These are phyloP conservation scores for Bruguiera sexangula DNA, from an alignment of 345 rosid species.

Conservation along the genomic window DNA sequence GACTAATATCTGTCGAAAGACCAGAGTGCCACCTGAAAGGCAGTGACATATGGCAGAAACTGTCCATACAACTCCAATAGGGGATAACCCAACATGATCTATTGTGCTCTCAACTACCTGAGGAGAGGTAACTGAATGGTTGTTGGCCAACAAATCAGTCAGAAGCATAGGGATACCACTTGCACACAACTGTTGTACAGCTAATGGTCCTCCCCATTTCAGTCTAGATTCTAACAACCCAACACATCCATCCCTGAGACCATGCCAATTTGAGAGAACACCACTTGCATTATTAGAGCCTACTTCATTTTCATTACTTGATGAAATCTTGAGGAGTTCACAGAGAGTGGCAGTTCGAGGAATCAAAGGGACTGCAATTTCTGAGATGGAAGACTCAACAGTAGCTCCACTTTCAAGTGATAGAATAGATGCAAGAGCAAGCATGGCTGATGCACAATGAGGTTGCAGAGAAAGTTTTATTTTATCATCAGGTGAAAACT, in stretches of 20 bases:
- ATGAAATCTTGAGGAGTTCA: constrained; percentile 58
- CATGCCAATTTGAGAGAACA: constrained; percentile 75
- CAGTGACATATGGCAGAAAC: constrained; percentile 81
- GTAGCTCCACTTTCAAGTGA: constrained; percentile 82
- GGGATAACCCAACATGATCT: constrained; percentile 63
- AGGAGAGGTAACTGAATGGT: constrained; percentile 35
- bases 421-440: constrained; percentile 86
- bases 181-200: constrained; percentile 80
- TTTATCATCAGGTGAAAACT: constrained; percentile 61
- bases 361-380: constrained; percentile 77
- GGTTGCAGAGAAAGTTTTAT: constrained; percentile 52
- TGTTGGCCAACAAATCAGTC: constrained; percentile 53
- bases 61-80: constrained; percentile 79
- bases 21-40: constrained; percentile 70
- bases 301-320: constrained; percentile 39
- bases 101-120: constrained; percentile 37
- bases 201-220: constrained; percentile 81
- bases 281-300: constrained; percentile 23
- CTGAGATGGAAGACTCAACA: constrained; percentile 68
- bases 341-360: constrained; percentile 81
- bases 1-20: constrained; percentile 73
- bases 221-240: constrained; percentile 81
- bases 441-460: constrained; percentile 86
- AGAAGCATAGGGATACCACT: constrained; percentile 81
- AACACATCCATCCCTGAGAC: constrained; percentile 84